Conservation (phyloP, 2,329 filamentous ascomycete species). For the Lasiodiplodia citricola region DNA sequence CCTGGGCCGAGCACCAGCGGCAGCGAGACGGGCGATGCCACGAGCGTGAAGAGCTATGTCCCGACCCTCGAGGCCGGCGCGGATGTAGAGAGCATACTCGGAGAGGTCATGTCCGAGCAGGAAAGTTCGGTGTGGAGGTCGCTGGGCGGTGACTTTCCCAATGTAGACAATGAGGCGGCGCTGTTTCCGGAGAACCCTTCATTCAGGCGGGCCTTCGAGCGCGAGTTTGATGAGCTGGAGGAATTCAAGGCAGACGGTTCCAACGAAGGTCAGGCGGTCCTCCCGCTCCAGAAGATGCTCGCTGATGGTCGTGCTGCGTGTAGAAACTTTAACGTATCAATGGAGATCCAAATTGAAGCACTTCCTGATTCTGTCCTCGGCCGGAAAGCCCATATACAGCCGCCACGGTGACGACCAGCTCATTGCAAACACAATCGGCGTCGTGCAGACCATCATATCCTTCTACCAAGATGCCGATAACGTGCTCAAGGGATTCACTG, state of each 20-base stretch:
- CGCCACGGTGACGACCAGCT: conserved; percentile 88
- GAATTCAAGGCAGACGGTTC: conserved; percentile 59
- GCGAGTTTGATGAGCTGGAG: conserved; percentile 79
- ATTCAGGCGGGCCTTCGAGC: conserved; percentile 69
- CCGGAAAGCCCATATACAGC: conserved; percentile 97
- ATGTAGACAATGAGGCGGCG: conserved; percentile 58
- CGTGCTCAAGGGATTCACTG: conserved; percentile 80
- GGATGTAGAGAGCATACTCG: conserved; percentile 82
- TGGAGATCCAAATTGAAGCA: conserved; percentile 97
- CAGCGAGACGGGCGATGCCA: conserved; percentile 66
- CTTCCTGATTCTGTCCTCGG: conserved; percentile 93
- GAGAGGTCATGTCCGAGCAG: conserved; percentile 68
- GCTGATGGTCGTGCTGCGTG: conserved; percentile 37
- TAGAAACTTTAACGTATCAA: conserved; percentile 62
- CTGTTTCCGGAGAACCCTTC: conserved; percentile 51
- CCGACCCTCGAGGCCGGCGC: conserved; percentile 67
- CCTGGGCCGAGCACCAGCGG: conserved; percentile 45
- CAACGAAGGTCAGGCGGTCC: conserved; percentile 63
- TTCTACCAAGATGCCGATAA: conserved; percentile 87
- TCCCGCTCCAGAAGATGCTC: conserved; percentile 29
- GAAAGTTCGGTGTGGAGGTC: conserved; percentile 73
- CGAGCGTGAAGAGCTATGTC: conserved; percentile 70
- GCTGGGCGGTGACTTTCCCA: conserved; percentile 61
- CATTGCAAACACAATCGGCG: conserved; percentile 91
- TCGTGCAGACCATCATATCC: conserved; percentile 96